A percentile compares a stretch with the other conserved stretches of the same genome.
phyloP scores from a whole-genome alignment of 805 yeast species.

The Sugiyamaella lignohabitans region DNA sequence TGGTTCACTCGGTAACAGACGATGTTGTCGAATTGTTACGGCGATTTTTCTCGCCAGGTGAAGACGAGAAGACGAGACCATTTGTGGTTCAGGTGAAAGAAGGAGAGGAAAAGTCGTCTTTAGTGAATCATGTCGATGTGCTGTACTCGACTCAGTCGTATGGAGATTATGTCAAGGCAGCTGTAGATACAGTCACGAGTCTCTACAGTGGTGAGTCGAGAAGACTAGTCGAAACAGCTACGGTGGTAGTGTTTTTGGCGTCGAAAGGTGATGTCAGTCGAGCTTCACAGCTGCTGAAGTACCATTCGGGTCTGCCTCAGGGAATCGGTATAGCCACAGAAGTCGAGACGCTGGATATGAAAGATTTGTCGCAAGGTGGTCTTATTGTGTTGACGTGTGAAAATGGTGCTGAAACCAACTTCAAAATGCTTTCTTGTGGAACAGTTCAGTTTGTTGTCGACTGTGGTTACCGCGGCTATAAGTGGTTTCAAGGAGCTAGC shows the following conservation, averaged over 20 bases:
- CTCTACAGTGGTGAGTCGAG: neutral
- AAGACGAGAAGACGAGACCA: neutral
- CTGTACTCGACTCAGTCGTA: conserved; percentile 50
- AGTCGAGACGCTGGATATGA: neutral
- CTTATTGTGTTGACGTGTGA: neutral
- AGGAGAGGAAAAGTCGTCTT: neutral
- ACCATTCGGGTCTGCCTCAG: neutral
- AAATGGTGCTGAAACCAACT: neutral
- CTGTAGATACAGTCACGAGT: conserved; percentile 50
- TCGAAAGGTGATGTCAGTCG: neutral
- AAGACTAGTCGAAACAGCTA: neutral
- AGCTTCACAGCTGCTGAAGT: neutral
- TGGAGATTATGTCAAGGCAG: conserved; percentile 69
- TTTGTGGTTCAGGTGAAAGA: neutral
- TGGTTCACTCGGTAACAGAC: conserved; percentile 7
- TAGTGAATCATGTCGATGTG: conserved; percentile 44
- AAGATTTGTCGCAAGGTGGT: neutral
- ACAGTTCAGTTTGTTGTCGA: conserved; percentile 54
- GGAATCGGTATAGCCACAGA: neutral
- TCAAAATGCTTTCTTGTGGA: neutral
- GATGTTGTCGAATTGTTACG: neutral
- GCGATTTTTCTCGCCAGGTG: neutral
- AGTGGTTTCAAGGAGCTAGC: conserved; percentile 54
- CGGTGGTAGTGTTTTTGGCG: neutral
- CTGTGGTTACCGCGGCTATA: conserved; percentile 71